Percentiles rank a stretch among this genome's conserved stretches.
These are phyloP conservation scores for Stemphylium lycopersici DNA, from an alignment of 2,329 filamentous ascomycete genomes.

Conservation along the genomic window DNA sequence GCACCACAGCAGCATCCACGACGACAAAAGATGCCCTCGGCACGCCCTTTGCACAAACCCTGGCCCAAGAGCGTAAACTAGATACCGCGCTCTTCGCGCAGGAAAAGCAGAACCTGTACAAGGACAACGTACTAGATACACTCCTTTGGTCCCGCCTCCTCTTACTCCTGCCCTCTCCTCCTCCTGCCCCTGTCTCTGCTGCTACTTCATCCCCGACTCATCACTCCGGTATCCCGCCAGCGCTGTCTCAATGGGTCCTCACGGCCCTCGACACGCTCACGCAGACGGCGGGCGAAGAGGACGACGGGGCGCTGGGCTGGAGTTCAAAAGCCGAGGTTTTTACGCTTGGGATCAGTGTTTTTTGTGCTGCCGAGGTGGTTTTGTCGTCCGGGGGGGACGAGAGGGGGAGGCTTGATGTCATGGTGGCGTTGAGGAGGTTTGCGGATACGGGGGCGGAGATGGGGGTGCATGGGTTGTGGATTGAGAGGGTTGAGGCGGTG, in stretches of 20 bases:
- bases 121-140: constrained; percentile 79
- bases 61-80: constrained; percentile 48
- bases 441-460: constrained; percentile 22
- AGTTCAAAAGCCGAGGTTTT: constrained; percentile 72
- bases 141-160: constrained; percentile 69
- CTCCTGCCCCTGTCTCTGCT: no score
- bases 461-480: constrained; percentile 47
- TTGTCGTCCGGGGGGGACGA: constrained; percentile 23
- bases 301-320: constrained; percentile 75
- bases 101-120: constrained; percentile 94
- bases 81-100: constrained; percentile 79
- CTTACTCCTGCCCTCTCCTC: constrained; percentile 24
- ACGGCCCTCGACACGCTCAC: constrained; percentile 57
- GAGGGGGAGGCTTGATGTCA: constrained; percentile 21
- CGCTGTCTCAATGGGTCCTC: constrained; percentile 60
- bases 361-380: constrained; percentile 52
- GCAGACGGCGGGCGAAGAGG: constrained; percentile 39
- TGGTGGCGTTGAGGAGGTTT: constrained; percentile 35
- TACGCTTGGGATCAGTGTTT: constrained; percentile 58
- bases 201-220: no score
- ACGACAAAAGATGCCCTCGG: background rate
- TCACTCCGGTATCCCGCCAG: no score
- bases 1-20: constrained; percentile 17
- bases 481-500: constrained; percentile 44
- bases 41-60: constrained; percentile 16